Base-by-base conservation (phyloP, 2,329 filamentous ascomycete species). In the Alternaria panax region DNA sequence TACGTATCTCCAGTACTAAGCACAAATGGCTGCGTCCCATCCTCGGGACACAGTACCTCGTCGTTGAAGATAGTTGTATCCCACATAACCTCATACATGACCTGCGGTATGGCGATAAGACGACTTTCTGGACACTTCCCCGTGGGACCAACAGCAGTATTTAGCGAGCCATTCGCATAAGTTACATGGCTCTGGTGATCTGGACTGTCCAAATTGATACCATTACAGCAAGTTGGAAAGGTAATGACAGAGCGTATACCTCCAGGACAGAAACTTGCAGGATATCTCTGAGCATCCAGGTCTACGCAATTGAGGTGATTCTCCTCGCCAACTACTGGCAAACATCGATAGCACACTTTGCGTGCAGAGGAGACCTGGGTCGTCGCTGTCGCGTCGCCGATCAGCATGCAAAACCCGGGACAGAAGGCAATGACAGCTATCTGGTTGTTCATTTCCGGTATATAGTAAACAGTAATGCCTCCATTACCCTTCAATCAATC, bases 161-260 rank as follows among this genome's bases (percentile, higher is more conserved):
- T 59, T 2, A 51, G 43, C 16, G 64, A 50, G 9, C 66, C 67
- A 2, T 34, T 63, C 32, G 70, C 65, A 61, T 85, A 91, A 18
- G 80, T 82, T 81, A 89, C 87, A 82, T 91, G 91, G 63, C 84
- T 83, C 75, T 63, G 79, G 80, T 86, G 87, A 78, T 88, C 82
- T 52, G 83, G 81, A 55, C 89, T 81, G 62, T 85, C 87, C 47
- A 84, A 80, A 41, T 83, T 76, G 46, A 78, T 75, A 22, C 88
- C 89, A 78, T 91, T 85, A 83, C 90, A 91, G 81, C 89, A 92
- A 4, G 88, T 90, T 2, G 89, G 89, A 78, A 92, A 90, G 79
- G 90, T 89, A 38, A 91, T 80, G 62, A 91, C 86, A 58, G 85
- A 82, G 32, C 89, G 86, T 42, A 91, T 79, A 9, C 85, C 81